Percentiles rank a stretch among this genome's conserved stretches.
Conservation (phyloP, 2,329 filamentous ascomycete species). For the Pseudogymnoascus sp. region DNA sequence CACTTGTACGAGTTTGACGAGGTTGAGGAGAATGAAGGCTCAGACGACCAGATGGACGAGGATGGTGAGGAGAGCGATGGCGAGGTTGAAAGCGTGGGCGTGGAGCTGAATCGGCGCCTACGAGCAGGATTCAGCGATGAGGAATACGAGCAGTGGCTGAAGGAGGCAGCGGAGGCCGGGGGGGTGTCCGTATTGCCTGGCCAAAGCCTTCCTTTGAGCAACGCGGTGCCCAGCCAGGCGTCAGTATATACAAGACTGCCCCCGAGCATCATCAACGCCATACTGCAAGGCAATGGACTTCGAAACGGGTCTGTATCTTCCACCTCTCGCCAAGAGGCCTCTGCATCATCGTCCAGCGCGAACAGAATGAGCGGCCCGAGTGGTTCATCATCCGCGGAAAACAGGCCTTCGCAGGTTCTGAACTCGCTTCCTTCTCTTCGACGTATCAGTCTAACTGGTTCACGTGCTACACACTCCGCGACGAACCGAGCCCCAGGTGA, state of each 20-base stretch:
- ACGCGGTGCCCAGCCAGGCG: not conserved
- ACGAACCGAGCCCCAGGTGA: not conserved
- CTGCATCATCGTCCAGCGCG: not conserved
- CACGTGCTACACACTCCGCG: not conserved
- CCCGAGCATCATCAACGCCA: constrained; percentile 1
- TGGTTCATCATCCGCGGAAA: not conserved
- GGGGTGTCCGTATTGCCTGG: constrained; percentile 42
- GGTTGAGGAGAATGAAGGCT: constrained; percentile 29
- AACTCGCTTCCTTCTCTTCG: not conserved
- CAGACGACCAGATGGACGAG: constrained; percentile 31
- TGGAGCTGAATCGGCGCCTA: constrained; percentile 56
- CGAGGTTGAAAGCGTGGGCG: constrained; percentile 50
- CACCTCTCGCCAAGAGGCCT: not conserved
- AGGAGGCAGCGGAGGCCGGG: constrained; percentile 59
- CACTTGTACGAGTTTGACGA: constrained; percentile 28
- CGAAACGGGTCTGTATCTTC: not conserved
- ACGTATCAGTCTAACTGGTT: not conserved
- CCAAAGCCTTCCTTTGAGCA: constrained; percentile 28
- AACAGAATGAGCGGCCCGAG: not conserved
- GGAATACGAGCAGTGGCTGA: constrained; percentile 68
- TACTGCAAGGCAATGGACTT: not conserved
- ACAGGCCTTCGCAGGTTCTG: not conserved
- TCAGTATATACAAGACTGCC: constrained; percentile 2
- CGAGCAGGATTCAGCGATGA: constrained; percentile 59
- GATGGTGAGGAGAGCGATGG: constrained; percentile 44